These are phyloP conservation scores for Suillus luteus DNA, from an alignment of 768 basidiomycete genomes.

Conservation along the genomic window DNA sequence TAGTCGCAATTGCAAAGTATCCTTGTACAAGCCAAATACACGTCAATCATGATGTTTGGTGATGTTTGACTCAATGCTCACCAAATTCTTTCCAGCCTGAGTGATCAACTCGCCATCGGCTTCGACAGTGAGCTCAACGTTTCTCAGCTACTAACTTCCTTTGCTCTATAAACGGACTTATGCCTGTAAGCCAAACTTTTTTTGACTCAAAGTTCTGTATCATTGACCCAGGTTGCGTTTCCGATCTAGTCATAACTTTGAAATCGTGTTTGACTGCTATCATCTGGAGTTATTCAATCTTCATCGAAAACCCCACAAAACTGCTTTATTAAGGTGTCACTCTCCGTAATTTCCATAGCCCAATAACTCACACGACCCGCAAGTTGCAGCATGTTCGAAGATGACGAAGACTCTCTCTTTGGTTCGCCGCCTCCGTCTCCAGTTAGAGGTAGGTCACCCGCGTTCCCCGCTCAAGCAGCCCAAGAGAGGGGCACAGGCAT, in stretches of 20 bases:
- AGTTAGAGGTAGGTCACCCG: slow-evolving; percentile 74
- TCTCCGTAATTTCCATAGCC: slow-evolving; percentile 16
- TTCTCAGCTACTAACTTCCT: background rate
- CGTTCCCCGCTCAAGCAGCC: slow-evolving; percentile 46
- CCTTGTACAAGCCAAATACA: too few species aligned
- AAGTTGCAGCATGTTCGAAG: slow-evolving; percentile 29
- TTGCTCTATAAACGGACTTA: background rate
- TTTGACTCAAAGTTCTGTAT: too few species aligned
- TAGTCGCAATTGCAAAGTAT: too few species aligned
- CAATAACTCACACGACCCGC: slow-evolving; percentile 19
- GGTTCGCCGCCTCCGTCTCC: slow-evolving; percentile 78
- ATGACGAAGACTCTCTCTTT: slow-evolving; percentile 75
- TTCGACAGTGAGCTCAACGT: background rate
- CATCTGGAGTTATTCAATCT: background rate
- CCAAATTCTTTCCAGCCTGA: background rate
- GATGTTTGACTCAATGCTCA: background rate
- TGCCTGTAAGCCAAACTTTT: background rate
- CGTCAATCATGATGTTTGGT: background rate
- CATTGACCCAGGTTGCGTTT: background rate
- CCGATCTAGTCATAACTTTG: background rate
- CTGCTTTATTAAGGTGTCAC: slow-evolving; percentile 14
- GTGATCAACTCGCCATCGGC: background rate
- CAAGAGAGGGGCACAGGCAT: slow-evolving; percentile 20
- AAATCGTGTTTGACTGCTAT: background rate
- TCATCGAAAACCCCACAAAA: background rate